These are phyloP conservation scores for Cytidiella melzeri DNA, from an alignment of 768 basidiomycete genomes.

Conservation along the genomic window DNA sequence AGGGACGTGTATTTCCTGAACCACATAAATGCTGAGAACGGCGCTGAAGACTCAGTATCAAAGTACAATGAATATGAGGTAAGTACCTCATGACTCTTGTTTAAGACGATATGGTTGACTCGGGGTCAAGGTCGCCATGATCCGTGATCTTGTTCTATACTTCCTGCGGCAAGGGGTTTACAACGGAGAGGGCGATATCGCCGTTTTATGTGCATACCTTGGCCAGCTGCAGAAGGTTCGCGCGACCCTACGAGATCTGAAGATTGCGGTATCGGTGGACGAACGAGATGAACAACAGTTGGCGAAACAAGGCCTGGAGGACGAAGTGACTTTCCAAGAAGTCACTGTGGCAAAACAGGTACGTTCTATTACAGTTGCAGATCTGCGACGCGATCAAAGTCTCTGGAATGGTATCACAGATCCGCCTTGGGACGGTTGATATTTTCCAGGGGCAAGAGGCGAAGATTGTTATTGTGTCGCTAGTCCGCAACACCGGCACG, in stretches of 20 bases:
- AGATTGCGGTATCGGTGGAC: conserved; percentile 61
- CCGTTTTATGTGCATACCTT: conserved; percentile 48
- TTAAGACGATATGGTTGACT: background rate
- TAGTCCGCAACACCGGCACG: conserved; percentile 65
- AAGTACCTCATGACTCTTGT: background rate
- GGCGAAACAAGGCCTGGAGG: conserved; percentile 38
- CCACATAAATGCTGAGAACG: conserved; percentile 57
- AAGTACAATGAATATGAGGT: conserved; percentile 70
- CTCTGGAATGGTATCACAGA: no score
- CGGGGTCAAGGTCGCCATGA: conserved; percentile 42
- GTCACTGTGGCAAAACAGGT: conserved; percentile 51
- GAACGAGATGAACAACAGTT: conserved; percentile 63
- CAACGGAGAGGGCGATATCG: conserved; percentile 41
- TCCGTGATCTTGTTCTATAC: conserved; percentile 47
- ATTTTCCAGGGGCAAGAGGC: conserved; percentile 78
- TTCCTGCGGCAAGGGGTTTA: conserved; percentile 48
- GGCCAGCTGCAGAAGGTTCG: conserved; percentile 43
- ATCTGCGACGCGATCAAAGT: background rate
- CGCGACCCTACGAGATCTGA: conserved; percentile 31
- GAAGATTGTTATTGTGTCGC: conserved; percentile 63
- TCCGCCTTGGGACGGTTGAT: conserved; percentile 68
- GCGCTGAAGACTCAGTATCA: conserved; percentile 53
- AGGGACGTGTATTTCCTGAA: conserved; percentile 65
- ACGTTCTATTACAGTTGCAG: conserved; percentile 12
- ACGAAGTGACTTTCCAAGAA: conserved; percentile 33